Percentiles rank a stretch among this genome's conserved stretches.
Conservation (phyloP, 495 filamentous ascomycete species). For the Jackrogersella minutella region DNA sequence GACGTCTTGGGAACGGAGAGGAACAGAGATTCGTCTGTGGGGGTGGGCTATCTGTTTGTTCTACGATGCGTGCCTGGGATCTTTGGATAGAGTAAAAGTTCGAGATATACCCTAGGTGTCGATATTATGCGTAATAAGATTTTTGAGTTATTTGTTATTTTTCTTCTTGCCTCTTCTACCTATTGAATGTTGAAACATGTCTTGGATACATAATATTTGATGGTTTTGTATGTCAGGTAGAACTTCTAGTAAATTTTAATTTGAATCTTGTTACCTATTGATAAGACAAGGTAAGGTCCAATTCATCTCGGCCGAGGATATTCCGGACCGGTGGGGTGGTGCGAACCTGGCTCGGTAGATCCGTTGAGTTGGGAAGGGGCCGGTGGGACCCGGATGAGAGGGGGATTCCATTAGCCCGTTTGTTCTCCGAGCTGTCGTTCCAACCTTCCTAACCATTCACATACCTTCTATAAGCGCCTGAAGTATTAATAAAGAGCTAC, state of each 20-base stretch:
- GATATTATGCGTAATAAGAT: conserved; percentile 5
- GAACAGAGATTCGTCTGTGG: not conserved
- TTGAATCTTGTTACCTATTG: too few relatives aligned
- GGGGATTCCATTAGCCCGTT: not conserved
- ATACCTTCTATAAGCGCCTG: not conserved
- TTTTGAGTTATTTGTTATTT: not conserved
- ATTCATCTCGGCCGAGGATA: not conserved
- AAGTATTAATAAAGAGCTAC: not conserved
- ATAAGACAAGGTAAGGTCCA: not conserved
- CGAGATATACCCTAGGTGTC: not conserved
- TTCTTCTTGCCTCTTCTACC: not conserved
- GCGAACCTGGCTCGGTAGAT: not conserved
- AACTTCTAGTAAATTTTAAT: too few relatives aligned
- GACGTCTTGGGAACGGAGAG: not conserved
- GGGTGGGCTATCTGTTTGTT: not conserved
- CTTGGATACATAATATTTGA: not conserved
- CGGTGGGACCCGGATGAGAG: conserved; percentile 3
- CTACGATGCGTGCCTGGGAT: not conserved
- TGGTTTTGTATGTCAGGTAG: not conserved
- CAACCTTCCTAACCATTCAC: conserved; percentile 6
- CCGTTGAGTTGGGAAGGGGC: conserved; percentile 1
- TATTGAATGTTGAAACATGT: not conserved
- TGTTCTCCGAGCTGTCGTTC: not conserved
- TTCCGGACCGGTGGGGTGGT: not conserved
- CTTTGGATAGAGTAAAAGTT: not conserved